phyloP scores from a whole-genome alignment of 495 filamentous ascomycete genomes.

The Xylaria curta region DNA sequence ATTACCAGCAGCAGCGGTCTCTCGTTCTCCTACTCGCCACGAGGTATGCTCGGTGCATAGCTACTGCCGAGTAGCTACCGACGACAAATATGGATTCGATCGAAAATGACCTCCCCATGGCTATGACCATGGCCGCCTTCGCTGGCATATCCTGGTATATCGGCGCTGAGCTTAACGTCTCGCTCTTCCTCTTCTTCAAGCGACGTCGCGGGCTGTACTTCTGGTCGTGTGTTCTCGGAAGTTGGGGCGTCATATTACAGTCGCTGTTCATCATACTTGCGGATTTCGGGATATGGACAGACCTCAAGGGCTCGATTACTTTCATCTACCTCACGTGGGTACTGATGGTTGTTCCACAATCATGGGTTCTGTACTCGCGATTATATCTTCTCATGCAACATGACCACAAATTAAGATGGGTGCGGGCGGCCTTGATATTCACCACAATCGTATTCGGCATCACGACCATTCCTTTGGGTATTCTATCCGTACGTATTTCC shows the following conservation, averaged over 20 bases:
- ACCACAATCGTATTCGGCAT: constrained; percentile 39
- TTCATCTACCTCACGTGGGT: constrained; percentile 44
- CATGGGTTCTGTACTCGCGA: constrained; percentile 48
- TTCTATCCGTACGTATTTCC: constrained; percentile 32
- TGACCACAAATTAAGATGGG: constrained; percentile 31
- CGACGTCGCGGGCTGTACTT: constrained; percentile 63
- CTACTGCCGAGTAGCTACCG: constrained; percentile 13
- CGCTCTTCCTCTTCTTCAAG: constrained; percentile 62
- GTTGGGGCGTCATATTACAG: constrained; percentile 51
- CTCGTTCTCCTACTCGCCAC: neutral
- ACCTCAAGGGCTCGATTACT: constrained; percentile 37
- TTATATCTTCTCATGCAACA: constrained; percentile 46
- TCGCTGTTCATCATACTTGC: constrained; percentile 47
- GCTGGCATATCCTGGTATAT: constrained; percentile 62
- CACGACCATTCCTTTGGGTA: constrained; percentile 48
- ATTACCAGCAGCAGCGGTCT: neutral
- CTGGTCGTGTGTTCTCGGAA: constrained; percentile 60
- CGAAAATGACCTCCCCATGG: constrained; percentile 25
- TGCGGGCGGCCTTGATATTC: constrained; percentile 34
- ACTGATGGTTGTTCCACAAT: constrained; percentile 43
- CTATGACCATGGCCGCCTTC: constrained; percentile 58
- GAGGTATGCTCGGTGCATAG: constrained; percentile 21
- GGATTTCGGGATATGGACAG: constrained; percentile 39
- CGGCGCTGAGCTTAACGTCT: constrained; percentile 60
- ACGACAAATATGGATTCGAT: constrained; percentile 19